Base-by-base conservation (phyloP, 805 yeast species). In the Candida cerambycidarum region DNA sequence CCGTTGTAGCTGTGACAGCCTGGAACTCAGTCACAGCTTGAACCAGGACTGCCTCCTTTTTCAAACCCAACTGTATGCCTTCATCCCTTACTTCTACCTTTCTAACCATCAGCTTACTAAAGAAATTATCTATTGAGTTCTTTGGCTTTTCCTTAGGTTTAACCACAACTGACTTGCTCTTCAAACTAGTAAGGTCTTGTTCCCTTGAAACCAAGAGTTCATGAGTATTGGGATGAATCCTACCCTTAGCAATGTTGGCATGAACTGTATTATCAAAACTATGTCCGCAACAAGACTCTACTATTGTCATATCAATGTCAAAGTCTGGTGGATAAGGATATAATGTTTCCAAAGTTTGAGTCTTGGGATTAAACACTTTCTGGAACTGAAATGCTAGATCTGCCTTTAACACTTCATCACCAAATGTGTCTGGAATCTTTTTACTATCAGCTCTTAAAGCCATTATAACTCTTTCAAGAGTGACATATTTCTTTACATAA, bases 371-470 rank as follows among this genome's bases (percentile, higher is more conserved):
- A 62, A 80, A 92, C 1, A 93, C 97, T 47, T 95, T 75, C 59
- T 89, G 97, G 59, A 71, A 85, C 55, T 76, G 82, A 59, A 93
- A 93, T 10, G 97, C 92, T 32, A 82, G 69, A 46, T 78, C 75
- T 0, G 99, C 98, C 37, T 71, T 67, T 24, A 65, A 57, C 40
- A 80, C 83, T 47, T 85, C 90, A 1, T 71, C 69, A 38, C 72
- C 69, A 51, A 87, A 88, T 1, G 64, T 73, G 0, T 55, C 63
- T 0, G 93, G 89, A 0, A 85, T 65, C 8, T 58, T 61, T 54
- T 80, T 83, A 0, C 85, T 87, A 14, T 83, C 86, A 29, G 82
- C 69, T 42, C 73, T 67, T 43, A 88, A 68, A 16, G 76, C 75
- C 48, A 73, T 59, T 4, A 88, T 47, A 3, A 85, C 76, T 31